Conservation (phyloP, 2,329 filamentous ascomycete genomes). For the Aspergillus fischeri region DNA sequence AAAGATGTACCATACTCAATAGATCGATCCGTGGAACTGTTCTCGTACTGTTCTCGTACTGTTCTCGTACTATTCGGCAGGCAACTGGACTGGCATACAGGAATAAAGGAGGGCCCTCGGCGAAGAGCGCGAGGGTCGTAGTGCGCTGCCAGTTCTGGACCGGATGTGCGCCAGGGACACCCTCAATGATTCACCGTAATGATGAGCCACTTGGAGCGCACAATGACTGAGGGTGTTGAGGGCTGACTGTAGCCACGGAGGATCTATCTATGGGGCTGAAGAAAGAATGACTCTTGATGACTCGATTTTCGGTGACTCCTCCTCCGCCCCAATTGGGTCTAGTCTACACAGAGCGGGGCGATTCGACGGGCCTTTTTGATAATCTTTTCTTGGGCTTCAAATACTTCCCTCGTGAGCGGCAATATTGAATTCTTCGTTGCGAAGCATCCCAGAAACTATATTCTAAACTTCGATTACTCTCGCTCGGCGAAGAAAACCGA, state of each 20-base stretch:
- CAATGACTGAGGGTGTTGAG: neutral
- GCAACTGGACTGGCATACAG: neutral
- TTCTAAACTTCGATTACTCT: neutral
- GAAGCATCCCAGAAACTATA: neutral
- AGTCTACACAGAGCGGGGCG: slow-evolving; percentile 10
- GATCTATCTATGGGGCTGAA: too few species aligned
- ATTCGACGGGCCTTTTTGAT: slow-evolving; percentile 4
- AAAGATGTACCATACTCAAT: neutral
- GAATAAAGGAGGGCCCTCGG: neutral
- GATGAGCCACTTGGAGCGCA: neutral
- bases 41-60: too few species aligned
- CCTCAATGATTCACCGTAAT: neutral
- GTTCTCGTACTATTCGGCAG: neutral
- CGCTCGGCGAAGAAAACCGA: neutral
- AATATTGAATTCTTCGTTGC: neutral
- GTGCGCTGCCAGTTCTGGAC: too few species aligned
- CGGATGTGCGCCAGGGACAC: too few species aligned
- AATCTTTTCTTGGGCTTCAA: neutral
- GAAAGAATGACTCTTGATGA: slow-evolving; percentile 5
- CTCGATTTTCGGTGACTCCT: slow-evolving; percentile 11
- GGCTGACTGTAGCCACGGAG: neutral
- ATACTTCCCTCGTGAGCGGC: neutral
- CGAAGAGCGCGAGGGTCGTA: neutral
- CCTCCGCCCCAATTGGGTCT: slow-evolving; percentile 13
- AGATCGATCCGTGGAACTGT: neutral